Evolutionary conservation across 2,329 filamentous ascomycete genomes (phyloP).

Genomic region (Cladophialophora immunda): DNA sequence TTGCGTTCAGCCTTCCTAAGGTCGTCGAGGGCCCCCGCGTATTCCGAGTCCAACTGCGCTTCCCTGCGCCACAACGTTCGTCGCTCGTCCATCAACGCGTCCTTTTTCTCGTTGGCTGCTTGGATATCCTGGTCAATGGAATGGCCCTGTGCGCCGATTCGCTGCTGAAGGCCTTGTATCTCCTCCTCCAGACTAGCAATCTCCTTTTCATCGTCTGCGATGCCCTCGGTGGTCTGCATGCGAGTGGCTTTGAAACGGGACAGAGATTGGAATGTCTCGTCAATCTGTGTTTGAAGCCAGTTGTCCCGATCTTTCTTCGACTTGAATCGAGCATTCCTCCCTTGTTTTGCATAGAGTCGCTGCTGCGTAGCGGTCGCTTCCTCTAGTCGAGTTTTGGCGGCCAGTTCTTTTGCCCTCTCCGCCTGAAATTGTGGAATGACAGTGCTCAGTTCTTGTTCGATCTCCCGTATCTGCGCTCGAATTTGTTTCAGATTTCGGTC

Average conservation of each 20-base stretch:
- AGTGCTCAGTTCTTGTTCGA: conserved; percentile 75
- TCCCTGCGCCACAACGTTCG: conserved; percentile 89
- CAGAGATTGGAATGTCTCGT: conserved; percentile 78
- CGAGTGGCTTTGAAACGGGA: conserved; percentile 84
- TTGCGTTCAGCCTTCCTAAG: conserved; percentile 78
- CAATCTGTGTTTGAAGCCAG: conserved; percentile 81
- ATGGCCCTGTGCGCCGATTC: conserved; percentile 76
- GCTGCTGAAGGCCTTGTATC: conserved; percentile 73
- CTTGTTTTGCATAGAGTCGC: conserved; percentile 90
- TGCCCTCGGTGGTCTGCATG: conserved; percentile 84
- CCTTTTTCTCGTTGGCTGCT: conserved; percentile 77
- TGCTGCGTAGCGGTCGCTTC: conserved; percentile 77
- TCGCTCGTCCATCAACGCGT: conserved; percentile 83
- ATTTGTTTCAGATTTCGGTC: conserved; percentile 76
- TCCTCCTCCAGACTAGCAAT: conserved; percentile 78
- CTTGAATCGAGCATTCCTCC: conserved; percentile 83
- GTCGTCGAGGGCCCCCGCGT: conserved; percentile 78
- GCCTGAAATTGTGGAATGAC: conserved; percentile 80
- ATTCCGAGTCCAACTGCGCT: conserved; percentile 81
- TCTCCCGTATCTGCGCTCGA: conserved; percentile 75
- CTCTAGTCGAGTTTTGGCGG: conserved; percentile 75
- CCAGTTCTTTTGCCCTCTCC: conserved; percentile 76
- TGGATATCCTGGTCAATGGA: conserved; percentile 77
- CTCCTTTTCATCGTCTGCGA: conserved; percentile 72
- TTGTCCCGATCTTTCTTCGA: conserved; percentile 88